Percentiles rank a stretch among this genome's conserved stretches.
Evolutionary conservation across 129 eudicot genomes (phyloP).

Genomic region (Rutidosis leptorrhynchoides): DNA sequence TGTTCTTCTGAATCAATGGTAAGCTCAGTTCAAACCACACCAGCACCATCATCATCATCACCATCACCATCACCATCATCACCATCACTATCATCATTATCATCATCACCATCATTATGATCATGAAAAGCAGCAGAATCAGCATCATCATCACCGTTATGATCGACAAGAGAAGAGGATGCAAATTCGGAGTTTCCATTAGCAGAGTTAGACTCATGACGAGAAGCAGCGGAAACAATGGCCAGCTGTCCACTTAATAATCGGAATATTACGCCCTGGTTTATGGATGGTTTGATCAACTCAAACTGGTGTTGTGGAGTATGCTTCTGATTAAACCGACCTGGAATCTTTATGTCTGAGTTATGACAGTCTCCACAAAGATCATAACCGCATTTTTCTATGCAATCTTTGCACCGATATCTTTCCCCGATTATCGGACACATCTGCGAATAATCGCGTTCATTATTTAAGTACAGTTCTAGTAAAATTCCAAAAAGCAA

Average conservation of each 20-base stretch:
- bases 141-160: too few species aligned
- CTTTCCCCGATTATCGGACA: constrained; percentile 70
- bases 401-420: constrained; percentile 70
- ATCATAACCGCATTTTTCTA: constrained; percentile 53
- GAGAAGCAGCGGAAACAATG: constrained; percentile 36
- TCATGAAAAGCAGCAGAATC: too few species aligned
- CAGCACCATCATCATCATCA: constrained; percentile 26
- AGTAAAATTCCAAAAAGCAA: too few species aligned
- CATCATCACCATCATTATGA: not conserved
- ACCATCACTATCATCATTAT: not conserved
- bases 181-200: constrained; percentile 20
- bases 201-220: constrained; percentile 10
- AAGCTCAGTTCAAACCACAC: constrained; percentile 8
- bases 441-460: constrained; percentile 44
- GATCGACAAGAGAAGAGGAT: constrained; percentile 17
- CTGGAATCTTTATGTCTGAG: constrained; percentile 57
- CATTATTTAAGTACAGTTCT: not conserved
- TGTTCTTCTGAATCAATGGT: constrained; percentile 19
- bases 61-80: too few species aligned
- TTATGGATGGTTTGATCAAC: constrained; percentile 34
- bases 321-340: constrained; percentile 75
- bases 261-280: constrained; percentile 30
- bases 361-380: constrained; percentile 70
- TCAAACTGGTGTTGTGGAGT: constrained; percentile 65
- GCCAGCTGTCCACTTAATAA: constrained; percentile 44